These are phyloP conservation scores for Ustulina deusta DNA, from an alignment of 2,329 filamentous ascomycete species.

Conservation along the genomic window DNA sequence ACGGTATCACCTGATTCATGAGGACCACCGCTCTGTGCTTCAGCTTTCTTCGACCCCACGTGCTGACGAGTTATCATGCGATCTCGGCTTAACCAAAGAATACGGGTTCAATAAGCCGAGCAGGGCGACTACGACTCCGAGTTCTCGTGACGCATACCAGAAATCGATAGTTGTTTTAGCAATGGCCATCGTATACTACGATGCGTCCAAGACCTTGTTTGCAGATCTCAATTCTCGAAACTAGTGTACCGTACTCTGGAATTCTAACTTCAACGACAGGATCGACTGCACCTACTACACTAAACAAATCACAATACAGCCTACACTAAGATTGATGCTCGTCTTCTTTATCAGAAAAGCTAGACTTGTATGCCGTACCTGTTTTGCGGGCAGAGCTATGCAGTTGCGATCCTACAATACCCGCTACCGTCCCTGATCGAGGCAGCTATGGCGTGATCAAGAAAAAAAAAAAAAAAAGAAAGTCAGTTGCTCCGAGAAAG, in stretches of 20 bases:
- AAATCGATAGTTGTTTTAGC: neutral
- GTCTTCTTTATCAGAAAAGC: neutral
- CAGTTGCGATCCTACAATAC: neutral
- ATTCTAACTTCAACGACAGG: neutral
- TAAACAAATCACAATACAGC: neutral
- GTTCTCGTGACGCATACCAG: constrained; percentile 12
- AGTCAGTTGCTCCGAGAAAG: neutral
- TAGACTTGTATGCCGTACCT: neutral
- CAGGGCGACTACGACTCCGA: neutral
- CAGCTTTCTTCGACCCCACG: constrained; percentile 13
- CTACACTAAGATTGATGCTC: neutral
- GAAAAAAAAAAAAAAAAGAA: neutral
- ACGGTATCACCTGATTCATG: constrained; percentile 6
- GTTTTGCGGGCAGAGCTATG: neutral
- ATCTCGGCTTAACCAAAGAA: constrained; percentile 3
- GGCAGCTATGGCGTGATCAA: neutral
- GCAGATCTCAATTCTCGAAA: constrained; percentile 13
- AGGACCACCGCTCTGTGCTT: neutral
- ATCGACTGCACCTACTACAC: constrained; percentile 1
- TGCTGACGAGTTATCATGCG: constrained; percentile 13
- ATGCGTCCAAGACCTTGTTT: constrained; percentile 7
- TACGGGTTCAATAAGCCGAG: neutral
- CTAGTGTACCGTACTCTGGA: constrained; percentile 1
- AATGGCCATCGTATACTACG: constrained; percentile 6
- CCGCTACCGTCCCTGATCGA: neutral